These are phyloP conservation scores for Ogataea thermomethanolica DNA, from an alignment of 805 yeast genomes.

Conservation along the genomic window DNA sequence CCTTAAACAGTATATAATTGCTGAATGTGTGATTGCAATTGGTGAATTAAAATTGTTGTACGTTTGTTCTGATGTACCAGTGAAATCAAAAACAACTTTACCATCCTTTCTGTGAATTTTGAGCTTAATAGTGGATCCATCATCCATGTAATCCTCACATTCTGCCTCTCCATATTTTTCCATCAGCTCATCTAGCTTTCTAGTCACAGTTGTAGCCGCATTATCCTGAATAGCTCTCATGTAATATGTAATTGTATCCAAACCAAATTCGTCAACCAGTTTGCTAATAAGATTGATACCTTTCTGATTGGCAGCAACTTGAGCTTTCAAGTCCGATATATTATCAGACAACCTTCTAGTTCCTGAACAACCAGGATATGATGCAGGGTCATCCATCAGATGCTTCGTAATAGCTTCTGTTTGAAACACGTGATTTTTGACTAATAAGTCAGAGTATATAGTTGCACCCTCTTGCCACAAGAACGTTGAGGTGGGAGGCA, in stretches of 20 bases:
- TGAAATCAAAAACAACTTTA: conserved; percentile 73
- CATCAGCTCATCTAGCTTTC: conserved; percentile 44
- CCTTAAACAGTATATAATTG: conserved; percentile 81
- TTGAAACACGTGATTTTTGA: conserved; percentile 68
- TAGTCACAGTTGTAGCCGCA: conserved; percentile 67
- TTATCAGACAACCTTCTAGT: conserved; percentile 82
- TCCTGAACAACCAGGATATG: conserved; percentile 84
- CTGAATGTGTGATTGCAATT: conserved; percentile 81
- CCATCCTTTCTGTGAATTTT: conserved; percentile 49
- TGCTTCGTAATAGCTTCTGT: conserved; percentile 62
- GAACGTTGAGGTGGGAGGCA: conserved; percentile 88
- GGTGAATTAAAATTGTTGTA: conserved; percentile 94
- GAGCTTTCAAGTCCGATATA: conserved; percentile 79
- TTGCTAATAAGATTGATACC: conserved; percentile 66
- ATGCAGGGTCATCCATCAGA: conserved; percentile 70
- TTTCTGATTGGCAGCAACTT: conserved; percentile 82
- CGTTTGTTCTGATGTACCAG: conserved; percentile 82
- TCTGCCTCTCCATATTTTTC: conserved; percentile 42
- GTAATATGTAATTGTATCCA: conserved; percentile 58
- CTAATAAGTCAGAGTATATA: conserved; percentile 73
- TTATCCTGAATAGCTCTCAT: conserved; percentile 81
- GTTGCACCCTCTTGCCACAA: conserved; percentile 91
- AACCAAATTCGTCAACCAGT: conserved; percentile 61
- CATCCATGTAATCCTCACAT: conserved; percentile 73
- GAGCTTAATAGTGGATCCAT: conserved; percentile 65